Evolutionary conservation across 768 basidiomycete species (phyloP).

Genomic region (Naganishia vishniacii): DNA sequence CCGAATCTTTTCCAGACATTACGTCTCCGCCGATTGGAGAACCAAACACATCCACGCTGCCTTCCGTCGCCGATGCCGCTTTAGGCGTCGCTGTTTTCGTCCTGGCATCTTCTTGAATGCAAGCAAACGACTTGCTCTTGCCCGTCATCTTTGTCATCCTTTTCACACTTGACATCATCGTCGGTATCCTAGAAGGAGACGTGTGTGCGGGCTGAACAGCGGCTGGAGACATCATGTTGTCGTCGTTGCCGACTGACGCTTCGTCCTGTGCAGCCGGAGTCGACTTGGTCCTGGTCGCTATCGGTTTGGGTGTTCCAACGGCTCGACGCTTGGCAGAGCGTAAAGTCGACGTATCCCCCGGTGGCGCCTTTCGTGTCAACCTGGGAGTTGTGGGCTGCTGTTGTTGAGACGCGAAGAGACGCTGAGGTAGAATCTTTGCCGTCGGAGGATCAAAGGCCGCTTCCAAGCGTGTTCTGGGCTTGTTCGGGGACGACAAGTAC

Average conservation of each 20-base stretch:
- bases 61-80: neutral
- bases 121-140: neutral
- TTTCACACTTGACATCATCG: slow-evolving; percentile 16
- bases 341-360: neutral
- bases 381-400: neutral
- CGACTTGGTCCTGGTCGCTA: neutral
- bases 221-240: neutral
- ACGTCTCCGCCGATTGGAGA: neutral
- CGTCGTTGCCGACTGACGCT: neutral
- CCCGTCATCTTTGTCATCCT: neutral
- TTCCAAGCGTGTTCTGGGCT: slow-evolving; percentile 1
- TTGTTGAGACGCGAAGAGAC: neutral
- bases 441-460: slow-evolving; percentile 3
- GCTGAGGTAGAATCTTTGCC: neutral
- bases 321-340: slow-evolving; percentile 12
- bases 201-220: neutral
- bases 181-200: slow-evolving; percentile 9
- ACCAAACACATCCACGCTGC: neutral
- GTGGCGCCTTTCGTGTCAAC: slow-evolving; percentile 2
- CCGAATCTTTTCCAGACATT: too few species aligned
- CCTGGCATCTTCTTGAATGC: neutral
- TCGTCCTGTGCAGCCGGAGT: neutral
- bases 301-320: neutral
- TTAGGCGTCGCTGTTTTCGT: neutral
- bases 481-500: neutral